Conservation (phyloP, 352 stramenopile species). For the Plasmopara muralis region DNA sequence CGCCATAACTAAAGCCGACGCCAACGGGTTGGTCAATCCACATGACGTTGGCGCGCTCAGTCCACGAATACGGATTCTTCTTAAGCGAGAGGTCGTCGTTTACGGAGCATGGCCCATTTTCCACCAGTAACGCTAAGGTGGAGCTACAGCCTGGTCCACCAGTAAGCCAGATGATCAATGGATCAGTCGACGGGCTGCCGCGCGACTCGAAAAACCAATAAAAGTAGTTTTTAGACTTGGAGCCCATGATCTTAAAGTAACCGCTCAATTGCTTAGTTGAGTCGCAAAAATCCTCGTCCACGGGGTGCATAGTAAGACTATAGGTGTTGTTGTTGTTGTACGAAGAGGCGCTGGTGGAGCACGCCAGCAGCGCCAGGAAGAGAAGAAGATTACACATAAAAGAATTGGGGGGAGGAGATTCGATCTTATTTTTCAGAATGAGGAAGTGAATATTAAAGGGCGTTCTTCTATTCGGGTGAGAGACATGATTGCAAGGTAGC, state of each 20-base stretch:
- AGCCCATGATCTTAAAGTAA: slow-evolving; percentile 80
- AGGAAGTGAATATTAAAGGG: not conserved
- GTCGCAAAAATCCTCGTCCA: slow-evolving; percentile 63
- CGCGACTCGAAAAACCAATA: slow-evolving; percentile 96
- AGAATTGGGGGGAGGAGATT: not conserved
- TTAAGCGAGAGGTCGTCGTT: slow-evolving; percentile 86
- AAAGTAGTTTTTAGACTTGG: slow-evolving; percentile 92
- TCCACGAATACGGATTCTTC: slow-evolving; percentile 91
- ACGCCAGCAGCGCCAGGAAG: slow-evolving; percentile 6
- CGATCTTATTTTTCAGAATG: not conserved
- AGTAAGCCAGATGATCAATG: slow-evolving; percentile 96
- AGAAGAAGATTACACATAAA: slow-evolving; percentile 7
- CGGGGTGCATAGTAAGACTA: slow-evolving; percentile 45
- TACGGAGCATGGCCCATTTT: slow-evolving; percentile 95
- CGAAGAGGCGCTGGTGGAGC: slow-evolving; percentile 1
- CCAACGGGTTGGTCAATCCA: slow-evolving; percentile 95
- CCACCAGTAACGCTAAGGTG: slow-evolving; percentile 88
- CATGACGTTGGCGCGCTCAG: slow-evolving; percentile 90
- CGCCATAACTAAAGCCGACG: slow-evolving; percentile 92
- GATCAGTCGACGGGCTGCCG: slow-evolving; percentile 72
- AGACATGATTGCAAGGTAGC: no score
- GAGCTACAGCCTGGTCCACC: slow-evolving; percentile 93
- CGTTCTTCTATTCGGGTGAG: not conserved
- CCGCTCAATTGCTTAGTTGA: slow-evolving; percentile 71
- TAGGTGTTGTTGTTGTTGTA: slow-evolving; percentile 27